These are phyloP conservation scores for Deuterostichococcus epilithicus DNA, from an alignment of 139 green algal species.

Conservation along the genomic window DNA sequence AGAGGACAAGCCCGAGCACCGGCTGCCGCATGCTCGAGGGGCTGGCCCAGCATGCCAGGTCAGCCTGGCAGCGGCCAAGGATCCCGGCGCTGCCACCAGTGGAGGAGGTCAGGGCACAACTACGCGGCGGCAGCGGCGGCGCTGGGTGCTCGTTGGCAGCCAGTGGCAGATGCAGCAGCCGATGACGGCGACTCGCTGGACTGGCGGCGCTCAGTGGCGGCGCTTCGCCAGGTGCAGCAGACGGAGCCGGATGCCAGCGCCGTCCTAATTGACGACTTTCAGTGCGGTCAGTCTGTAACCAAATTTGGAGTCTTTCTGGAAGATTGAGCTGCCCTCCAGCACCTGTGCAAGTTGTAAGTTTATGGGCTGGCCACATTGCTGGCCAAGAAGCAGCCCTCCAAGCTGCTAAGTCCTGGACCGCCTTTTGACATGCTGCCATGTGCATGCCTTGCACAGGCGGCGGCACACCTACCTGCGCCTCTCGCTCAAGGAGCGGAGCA, in stretches of 20 bases:
- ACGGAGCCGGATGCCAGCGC: conserved; percentile 8
- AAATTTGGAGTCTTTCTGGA: not conserved
- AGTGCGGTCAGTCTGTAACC: conserved; percentile 16
- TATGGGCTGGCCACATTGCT: not conserved
- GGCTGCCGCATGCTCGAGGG: too few relatives aligned
- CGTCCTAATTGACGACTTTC: conserved; percentile 63
- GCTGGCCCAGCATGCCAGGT: too few relatives aligned
- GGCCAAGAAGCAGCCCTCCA: not conserved
- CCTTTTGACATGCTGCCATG: not conserved
- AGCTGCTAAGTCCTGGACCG: too few relatives aligned
- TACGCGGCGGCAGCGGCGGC: too few relatives aligned
- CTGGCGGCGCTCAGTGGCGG: conserved; percentile 46
- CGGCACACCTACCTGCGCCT: conserved; percentile 96
- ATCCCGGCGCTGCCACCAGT: too few relatives aligned
- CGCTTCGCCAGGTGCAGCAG: not conserved
- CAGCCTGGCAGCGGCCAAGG: too few relatives aligned
- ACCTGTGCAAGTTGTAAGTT: too few relatives aligned
- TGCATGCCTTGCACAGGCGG: conserved; percentile 50
- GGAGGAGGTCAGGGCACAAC: too few relatives aligned
- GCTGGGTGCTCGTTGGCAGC: too few relatives aligned
- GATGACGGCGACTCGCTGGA: conserved; percentile 20
- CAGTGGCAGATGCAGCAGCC: too few relatives aligned
- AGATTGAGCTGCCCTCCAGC: too few relatives aligned
- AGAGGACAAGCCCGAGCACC: too few relatives aligned
- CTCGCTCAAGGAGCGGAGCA: conserved; percentile 96